Conservation (phyloP, 805 yeast genomes). For the Candida schatavii region DNA sequence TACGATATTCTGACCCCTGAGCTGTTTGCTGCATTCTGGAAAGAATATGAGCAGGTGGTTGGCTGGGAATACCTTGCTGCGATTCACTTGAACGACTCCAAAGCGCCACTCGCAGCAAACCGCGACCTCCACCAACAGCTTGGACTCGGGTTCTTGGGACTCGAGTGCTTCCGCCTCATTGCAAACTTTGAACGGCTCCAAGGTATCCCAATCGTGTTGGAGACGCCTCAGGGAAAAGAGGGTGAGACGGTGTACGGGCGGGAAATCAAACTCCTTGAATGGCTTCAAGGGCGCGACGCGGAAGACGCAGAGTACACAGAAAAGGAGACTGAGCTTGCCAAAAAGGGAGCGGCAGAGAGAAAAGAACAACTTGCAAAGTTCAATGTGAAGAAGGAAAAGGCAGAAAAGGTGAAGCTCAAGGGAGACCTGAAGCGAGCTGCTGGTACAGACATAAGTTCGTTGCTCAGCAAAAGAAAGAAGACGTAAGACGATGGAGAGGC, state of each 20-base stretch:
- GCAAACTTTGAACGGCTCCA: conserved; percentile 65
- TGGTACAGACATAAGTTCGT: neutral
- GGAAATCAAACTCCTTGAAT: conserved; percentile 79
- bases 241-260: conserved; percentile 70
- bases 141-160: conserved; percentile 86
- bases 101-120: conserved; percentile 87
- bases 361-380: conserved; percentile 64
- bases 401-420: conserved; percentile 15
- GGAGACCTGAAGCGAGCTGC: conserved; percentile 6
- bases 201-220: conserved; percentile 76
- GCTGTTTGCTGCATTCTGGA: conserved; percentile 67
- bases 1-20: conserved; percentile 72
- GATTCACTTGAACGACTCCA: conserved; percentile 90
- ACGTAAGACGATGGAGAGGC: neutral
- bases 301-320: conserved; percentile 56
- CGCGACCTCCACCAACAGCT: conserved; percentile 88
- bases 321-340: conserved; percentile 49
- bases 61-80: conserved; percentile 77
- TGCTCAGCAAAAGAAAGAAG: conserved; percentile 2
- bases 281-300: conserved; percentile 59
- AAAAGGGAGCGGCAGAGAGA: conserved; percentile 66
- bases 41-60: conserved; percentile 64
- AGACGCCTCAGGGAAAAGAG: conserved; percentile 69
- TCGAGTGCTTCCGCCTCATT: conserved; percentile 76
- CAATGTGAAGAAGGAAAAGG: conserved; percentile 44